Base-by-base conservation (phyloP, 352 stramenopile species). In the Plasmopara halstedii region DNA sequence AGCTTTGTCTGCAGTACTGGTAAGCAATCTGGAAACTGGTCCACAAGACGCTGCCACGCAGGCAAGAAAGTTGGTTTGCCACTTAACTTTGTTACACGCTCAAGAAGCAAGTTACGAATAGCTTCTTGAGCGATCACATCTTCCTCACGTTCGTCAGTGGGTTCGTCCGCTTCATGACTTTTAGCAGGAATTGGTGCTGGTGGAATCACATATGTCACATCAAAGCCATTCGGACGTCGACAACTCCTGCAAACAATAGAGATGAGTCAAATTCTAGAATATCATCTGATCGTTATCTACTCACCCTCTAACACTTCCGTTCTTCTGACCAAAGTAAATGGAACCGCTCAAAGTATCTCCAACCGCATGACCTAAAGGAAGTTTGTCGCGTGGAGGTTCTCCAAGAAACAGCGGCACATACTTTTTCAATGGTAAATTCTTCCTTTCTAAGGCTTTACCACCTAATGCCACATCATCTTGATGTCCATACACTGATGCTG, bases 311-410 rank as follows among this genome's bases (percentile, higher is more conserved):
- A 85, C 60, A 21, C 42, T 46, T 6, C 73, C 69, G 34, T 86
- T 77, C 58, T 88, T 82, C 56, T 85, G 79, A 18, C 76, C 81
- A 35, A 83, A 93, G 53, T 77, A 44, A 26, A 93, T 73, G 34
- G 68, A 88, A 13, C 81, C 81, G 10, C 53, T 64, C 22, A 93
- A 53, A 36, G 83, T 19, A 34, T 93, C 76, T n/a, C 81, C 81
- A 3, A 78, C 47, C 2, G 68, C 35, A 46, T 63, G 54, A 19
- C 70, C 76, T 6, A 53, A 50, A 3, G 79, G 76, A 35, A 93
- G 64, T 50, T 88, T 89, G 53, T 93, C 81, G 20, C 67, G 48
- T 0, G 59, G 66, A 9, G 81, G 81, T 50, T 93, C 81, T 35
- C 74, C 74, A 3, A 90, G 38, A 44, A 85, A 93, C n/a, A 90